phyloP scores from a whole-genome alignment of 805 yeast species.

The Lachancea thermotolerans region DNA sequence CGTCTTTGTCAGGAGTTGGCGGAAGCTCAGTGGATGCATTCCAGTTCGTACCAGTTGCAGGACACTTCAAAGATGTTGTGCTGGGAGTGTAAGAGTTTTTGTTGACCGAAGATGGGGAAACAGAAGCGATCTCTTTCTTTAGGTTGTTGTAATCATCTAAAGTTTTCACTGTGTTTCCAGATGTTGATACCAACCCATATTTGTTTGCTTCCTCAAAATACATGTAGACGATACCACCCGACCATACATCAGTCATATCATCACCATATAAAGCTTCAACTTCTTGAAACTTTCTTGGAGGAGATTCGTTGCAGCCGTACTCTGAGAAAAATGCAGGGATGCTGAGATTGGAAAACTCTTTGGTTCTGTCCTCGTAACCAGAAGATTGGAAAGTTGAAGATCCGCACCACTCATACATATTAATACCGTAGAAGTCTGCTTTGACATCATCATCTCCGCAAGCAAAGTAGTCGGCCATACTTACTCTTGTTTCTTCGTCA shows the following conservation, averaged over 20 bases:
- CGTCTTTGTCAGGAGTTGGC: conserved; percentile 57
- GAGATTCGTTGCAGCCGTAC: conserved; percentile 61
- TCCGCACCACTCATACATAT: conserved; percentile 82
- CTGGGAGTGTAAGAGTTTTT: conserved; percentile 30
- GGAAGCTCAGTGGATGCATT: conserved; percentile 54
- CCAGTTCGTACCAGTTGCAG: conserved; percentile 48
- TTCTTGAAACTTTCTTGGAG: conserved; percentile 61
- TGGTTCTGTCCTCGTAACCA: conserved; percentile 55
- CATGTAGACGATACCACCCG: conserved; percentile 78
- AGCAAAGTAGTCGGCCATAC: conserved; percentile 59
- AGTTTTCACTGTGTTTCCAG: conserved; percentile 40
- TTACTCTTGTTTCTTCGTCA: conserved; percentile 51
- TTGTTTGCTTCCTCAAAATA: conserved; percentile 63
- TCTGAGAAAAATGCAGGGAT: conserved; percentile 68
- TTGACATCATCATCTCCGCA: conserved; percentile 53
- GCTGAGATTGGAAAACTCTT: conserved; percentile 51
- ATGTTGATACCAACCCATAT: conserved; percentile 57
- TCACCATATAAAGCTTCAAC: conserved; percentile 50
- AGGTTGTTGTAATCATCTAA: conserved; percentile 52
- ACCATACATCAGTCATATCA: conserved; percentile 70
- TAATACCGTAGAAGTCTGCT: conserved; percentile 73
- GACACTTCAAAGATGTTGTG: conserved; percentile 46
- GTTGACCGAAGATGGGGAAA: conserved; percentile 43
- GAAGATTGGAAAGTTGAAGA: conserved; percentile 44
- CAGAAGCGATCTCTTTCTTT: conserved; percentile 43